phyloP scores from a whole-genome alignment of 176 grass and related monocot genomes.

The Oryza meridionalis region DNA sequence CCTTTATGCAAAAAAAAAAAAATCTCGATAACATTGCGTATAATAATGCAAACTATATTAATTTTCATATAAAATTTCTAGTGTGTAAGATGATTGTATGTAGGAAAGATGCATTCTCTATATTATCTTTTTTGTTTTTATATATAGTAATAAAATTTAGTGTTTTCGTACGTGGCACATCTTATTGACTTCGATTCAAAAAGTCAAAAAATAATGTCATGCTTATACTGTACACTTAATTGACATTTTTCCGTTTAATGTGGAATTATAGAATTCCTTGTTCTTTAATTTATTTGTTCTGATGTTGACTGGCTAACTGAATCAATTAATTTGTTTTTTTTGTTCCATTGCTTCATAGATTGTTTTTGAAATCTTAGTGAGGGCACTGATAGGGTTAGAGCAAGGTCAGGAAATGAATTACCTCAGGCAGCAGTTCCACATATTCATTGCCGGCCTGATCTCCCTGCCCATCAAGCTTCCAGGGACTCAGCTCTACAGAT shows the following conservation, averaged over 20 bases:
- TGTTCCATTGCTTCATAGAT: constrained; percentile 52
- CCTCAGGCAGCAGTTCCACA: constrained; percentile 85
- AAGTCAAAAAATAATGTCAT: background rate
- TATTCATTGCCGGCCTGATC: constrained; percentile 96
- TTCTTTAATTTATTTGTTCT: background rate
- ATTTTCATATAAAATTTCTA: background rate
- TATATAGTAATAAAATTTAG: background rate
- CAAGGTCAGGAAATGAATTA: constrained; percentile 78
- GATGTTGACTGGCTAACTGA: background rate
- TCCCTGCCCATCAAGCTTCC: constrained; percentile 93
- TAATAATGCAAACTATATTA: background rate
- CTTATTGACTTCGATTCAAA: background rate
- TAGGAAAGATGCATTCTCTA: background rate
- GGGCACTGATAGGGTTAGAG: constrained; percentile 85
- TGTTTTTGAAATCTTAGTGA: constrained; percentile 88
- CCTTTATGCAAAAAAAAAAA: too few relatives aligned
- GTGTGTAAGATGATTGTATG: background rate
- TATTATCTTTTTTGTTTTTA: background rate
- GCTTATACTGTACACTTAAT: background rate
- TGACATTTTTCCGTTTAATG: background rate
- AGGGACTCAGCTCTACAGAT: constrained; percentile 81
- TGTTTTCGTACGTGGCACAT: background rate
- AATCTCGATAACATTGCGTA: too few relatives aligned
- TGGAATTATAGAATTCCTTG: background rate
- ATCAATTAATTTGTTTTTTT: background rate